Percentiles rank a stretch among this genome's conserved stretches.
phyloP scores from a whole-genome alignment of 768 basidiomycete species.

The Agaricus sinodeliciosus region DNA sequence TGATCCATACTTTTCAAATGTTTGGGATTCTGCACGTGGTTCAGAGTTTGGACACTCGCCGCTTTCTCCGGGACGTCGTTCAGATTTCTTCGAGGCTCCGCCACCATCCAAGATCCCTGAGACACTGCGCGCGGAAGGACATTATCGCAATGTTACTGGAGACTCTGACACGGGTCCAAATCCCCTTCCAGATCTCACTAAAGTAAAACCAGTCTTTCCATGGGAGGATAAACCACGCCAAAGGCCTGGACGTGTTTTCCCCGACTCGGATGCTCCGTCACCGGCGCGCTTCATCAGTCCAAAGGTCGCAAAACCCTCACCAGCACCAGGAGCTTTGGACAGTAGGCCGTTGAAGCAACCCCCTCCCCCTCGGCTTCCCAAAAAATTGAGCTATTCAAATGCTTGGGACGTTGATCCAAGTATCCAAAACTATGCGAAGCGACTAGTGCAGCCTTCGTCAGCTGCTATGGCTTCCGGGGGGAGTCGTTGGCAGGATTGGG shows the following conservation, averaged over 20 bases:
- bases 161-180: conserved; percentile 32
- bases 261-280: conserved; percentile 50
- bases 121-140: conserved; percentile 58
- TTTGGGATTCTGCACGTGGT: conserved; percentile 62
- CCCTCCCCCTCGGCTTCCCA: conserved; percentile 47
- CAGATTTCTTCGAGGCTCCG: conserved; percentile 56
- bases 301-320: background rate
- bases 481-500: conserved; percentile 28
- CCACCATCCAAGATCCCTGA: conserved; percentile 59
- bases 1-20: conserved; percentile 75
- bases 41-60: conserved; percentile 6
- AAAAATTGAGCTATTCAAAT: conserved; percentile 61
- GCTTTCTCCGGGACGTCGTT: conserved; percentile 18
- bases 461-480: conserved; percentile 32
- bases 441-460: conserved; percentile 45
- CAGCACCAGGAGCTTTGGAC: conserved; percentile 29
- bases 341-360: conserved; percentile 17
- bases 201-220: conserved; percentile 83
- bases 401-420: conserved; percentile 82
- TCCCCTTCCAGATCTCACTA: conserved; percentile 61
- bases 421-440: conserved; percentile 69
- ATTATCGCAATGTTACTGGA: conserved; percentile 64
- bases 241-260: conserved; percentile 68
- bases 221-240: conserved; percentile 82
- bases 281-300: conserved; percentile 37